A percentile compares a stretch with the other conserved stretches of the same genome.
Evolutionary conservation across 768 basidiomycete species (phyloP).

Genomic region (Serendipita indica): DNA sequence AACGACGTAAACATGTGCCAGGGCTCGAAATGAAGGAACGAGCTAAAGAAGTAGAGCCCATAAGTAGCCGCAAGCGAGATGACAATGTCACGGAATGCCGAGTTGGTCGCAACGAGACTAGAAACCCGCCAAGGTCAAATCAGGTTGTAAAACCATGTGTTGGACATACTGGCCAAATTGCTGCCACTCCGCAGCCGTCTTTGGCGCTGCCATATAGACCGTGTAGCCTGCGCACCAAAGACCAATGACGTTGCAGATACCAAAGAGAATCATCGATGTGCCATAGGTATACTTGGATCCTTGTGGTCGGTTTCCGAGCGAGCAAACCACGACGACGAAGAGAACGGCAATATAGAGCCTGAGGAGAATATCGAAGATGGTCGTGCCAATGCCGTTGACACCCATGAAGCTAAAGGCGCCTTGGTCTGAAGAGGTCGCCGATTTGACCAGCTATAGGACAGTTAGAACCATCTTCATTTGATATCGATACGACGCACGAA

Average conservation of each 20-base stretch:
- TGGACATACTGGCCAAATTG: slow-evolving; percentile 41
- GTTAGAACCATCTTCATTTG: slow-evolving; percentile 15
- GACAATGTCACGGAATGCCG: slow-evolving; percentile 69
- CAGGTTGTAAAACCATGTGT: neutral
- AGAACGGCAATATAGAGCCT: slow-evolving; percentile 73
- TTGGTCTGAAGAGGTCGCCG: slow-evolving; percentile 43
- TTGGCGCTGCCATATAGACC: slow-evolving; percentile 70
- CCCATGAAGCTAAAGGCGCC: slow-evolving; percentile 79
- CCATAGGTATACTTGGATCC: slow-evolving; percentile 81
- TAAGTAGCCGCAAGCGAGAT: slow-evolving; percentile 66
- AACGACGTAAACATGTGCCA: slow-evolving; percentile 97
- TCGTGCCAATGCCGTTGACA: slow-evolving; percentile 44
- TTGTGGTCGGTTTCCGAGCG: slow-evolving; percentile 79
- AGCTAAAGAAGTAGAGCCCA: slow-evolving; percentile 72
- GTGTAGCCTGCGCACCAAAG: slow-evolving; percentile 87
- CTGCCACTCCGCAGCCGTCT: slow-evolving; percentile 60
- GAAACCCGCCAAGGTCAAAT: slow-evolving; percentile 21
- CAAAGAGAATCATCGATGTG: slow-evolving; percentile 61
- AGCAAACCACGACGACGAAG: slow-evolving; percentile 71
- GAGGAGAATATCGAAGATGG: slow-evolving; percentile 65
- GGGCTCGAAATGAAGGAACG: slow-evolving; percentile 81
- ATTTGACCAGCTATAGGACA: slow-evolving; percentile 52
- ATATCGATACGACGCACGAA: slow-evolving; percentile 43
- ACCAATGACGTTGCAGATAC: slow-evolving; percentile 60
- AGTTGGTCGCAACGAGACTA: slow-evolving; percentile 47